Conservation (phyloP, 768 basidiomycete genomes). For the Auricularia auricula-judae region DNA sequence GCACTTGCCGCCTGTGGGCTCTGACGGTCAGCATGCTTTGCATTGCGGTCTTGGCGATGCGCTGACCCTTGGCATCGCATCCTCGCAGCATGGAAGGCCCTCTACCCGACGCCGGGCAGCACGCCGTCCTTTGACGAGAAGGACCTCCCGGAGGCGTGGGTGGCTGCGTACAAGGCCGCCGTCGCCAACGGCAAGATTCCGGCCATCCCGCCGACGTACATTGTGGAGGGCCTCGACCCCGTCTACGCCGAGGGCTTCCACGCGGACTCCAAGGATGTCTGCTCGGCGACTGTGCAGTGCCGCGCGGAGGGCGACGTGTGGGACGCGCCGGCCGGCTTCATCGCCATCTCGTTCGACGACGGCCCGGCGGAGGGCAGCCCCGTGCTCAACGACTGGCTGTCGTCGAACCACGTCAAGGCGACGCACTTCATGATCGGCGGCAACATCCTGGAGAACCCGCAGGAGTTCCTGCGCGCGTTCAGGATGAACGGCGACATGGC, state of each 20-base stretch:
- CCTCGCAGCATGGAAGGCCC: slow-evolving; percentile 45
- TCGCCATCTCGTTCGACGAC: slow-evolving; percentile 70
- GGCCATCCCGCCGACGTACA: slow-evolving; percentile 41
- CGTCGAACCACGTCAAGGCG: slow-evolving; percentile 49
- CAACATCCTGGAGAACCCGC: slow-evolving; percentile 53
- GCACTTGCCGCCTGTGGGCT: background rate
- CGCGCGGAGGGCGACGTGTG: slow-evolving; percentile 45
- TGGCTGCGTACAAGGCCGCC: slow-evolving; percentile 57
- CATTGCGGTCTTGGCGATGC: background rate
- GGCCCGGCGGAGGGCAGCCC: slow-evolving; percentile 44
- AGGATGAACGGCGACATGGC: slow-evolving; percentile 27
- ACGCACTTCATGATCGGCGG: slow-evolving; percentile 88
- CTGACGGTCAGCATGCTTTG: background rate
- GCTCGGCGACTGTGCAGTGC: slow-evolving; percentile 71
- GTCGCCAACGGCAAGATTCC: slow-evolving; percentile 64
- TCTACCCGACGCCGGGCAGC: slow-evolving; percentile 35
- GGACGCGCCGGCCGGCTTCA: slow-evolving; percentile 62
- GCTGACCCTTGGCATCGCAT: background rate
- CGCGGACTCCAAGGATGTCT: slow-evolving; percentile 36
- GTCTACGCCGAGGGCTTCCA: slow-evolving; percentile 29
- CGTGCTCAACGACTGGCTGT: slow-evolving; percentile 53
- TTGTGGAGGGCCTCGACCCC: slow-evolving; percentile 19
- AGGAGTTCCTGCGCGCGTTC: slow-evolving; percentile 44
- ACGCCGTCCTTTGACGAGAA: slow-evolving; percentile 25
- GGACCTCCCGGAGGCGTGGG: slow-evolving; percentile 57